Base-by-base conservation (phyloP, 2,329 filamentous ascomycete genomes). In the Xylaria sp. region DNA sequence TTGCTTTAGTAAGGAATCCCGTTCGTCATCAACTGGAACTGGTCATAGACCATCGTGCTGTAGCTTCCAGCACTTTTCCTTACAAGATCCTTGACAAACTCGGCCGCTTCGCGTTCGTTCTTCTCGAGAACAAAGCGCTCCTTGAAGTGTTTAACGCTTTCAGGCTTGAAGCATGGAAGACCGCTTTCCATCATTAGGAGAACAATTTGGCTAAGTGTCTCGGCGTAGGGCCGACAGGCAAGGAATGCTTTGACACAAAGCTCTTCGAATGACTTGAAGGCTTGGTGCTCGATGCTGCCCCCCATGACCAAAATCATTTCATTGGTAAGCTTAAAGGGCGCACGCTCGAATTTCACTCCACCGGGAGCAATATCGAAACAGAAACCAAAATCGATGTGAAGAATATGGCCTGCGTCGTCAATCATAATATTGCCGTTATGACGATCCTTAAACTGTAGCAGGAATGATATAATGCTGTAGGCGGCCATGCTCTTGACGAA, bases 351-450 rank as follows among this genome's bases (percentile, higher is more conserved):
- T 75, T 94, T 95, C 77, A 99, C 94, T 69, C 97, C 96, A 57
- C 96, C 96, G 0, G 96, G 96, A 1, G 94, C 96, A 75, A 99
- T 98, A 78, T 99, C 97, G 82, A 99, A 99, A 83, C 95, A 98
- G 87, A 99, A 99, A 10, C 96, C 96, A 78, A 99, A 99, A 80
- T 99, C 96, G 74, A 99, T 98, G 83, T 99, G 96, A 63, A 99
- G 88, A 76, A 99, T 97, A 81, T 99, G 96, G 3, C 97, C 96
- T 0, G 92, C 93, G 77, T 98, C 95, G 79, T 99, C 95, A 71
- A 99, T 91, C 97, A 99, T 99, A 84, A 99, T 99, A 84, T 99
- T 99, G 70, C 96, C 96, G 80, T 99, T 99, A 83, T 99, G 96
- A 2, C 96, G 91, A 79, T 99, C 96, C 81, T 99, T 99, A 90